Conservation (phyloP, 2,329 filamentous ascomycete genomes). For the Kalmusia sp. region DNA sequence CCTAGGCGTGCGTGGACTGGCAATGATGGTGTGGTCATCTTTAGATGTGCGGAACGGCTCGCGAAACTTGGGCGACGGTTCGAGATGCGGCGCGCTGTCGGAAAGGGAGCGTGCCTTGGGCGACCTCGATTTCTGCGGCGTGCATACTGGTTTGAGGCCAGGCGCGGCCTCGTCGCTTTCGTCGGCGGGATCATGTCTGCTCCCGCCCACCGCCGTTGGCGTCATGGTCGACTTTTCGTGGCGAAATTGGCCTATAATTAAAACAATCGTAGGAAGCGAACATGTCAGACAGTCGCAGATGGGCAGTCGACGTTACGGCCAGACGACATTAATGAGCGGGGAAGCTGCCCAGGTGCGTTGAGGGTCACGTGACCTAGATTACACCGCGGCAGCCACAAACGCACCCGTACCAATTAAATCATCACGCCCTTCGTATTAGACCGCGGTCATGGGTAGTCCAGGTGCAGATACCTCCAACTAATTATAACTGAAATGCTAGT, state of each 20-base stretch:
- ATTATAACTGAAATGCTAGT: background rate
- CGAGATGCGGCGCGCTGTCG: constrained; percentile 52
- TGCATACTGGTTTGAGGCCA: constrained; percentile 27
- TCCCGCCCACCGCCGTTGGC: constrained; percentile 22
- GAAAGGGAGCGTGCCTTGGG: constrained; percentile 54
- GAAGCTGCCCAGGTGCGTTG: constrained; percentile 2
- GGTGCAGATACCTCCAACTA: background rate
- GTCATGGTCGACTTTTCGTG: constrained; percentile 32
- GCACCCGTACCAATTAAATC: constrained; percentile 14
- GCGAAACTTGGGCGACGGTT: constrained; percentile 54
- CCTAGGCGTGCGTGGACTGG: constrained; percentile 67
- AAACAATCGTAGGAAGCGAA: constrained; percentile 19
- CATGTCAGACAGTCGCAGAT: constrained; percentile 29
- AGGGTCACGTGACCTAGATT: constrained; percentile 2
- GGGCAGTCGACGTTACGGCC: constrained; percentile 1
- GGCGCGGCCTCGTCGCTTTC: constrained; percentile 28
- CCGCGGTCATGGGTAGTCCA: background rate
- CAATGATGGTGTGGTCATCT: constrained; percentile 53
- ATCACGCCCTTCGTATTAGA: constrained; percentile 1
- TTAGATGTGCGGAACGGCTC: constrained; percentile 49
- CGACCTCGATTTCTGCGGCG: constrained; percentile 46
- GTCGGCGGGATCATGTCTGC: constrained; percentile 20
- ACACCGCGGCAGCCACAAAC: constrained; percentile 8
- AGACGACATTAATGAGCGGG: constrained; percentile 11
- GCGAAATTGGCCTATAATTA: constrained; percentile 16